Base-by-base conservation (phyloP, 306 rosid genomes). In the Ormosia emarginata region DNA sequence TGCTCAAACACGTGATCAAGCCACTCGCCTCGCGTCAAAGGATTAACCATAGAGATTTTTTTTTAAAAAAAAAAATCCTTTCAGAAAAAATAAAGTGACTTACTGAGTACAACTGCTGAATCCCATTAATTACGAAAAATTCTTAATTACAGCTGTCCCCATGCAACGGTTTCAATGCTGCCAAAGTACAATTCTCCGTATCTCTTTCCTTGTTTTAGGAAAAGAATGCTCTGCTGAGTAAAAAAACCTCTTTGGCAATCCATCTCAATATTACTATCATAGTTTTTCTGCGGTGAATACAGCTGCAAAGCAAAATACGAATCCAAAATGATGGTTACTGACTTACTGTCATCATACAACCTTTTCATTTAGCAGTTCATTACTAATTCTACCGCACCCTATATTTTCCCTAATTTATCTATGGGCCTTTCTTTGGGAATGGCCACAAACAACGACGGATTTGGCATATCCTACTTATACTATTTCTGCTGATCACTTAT, bases 1-100 rank as follows among this genome's bases (percentile, higher is more conserved):
- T 55, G 79, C 52, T 40, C 33, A 29, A 75, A 67, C 90, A 91
- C 86, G 94, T 84, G 92, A 87, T 75, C 5, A 74, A 77, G 67
- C 69, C 62, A 24, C 76, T 18, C 3, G 7, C 85, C 85, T 82
- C 90, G 65, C 84, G 89, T 43, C 40, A 30, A 61, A 43, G 32
- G 7, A 76, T 14, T 58, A 8, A 83, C 29, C 17, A 24, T 57
- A 56, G n/a, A 33, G 50, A 3, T 15, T n/a, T n/a, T n/a, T n/a
- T n/a, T n/a, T 71, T 24, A 24, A 24, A 24, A 24, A 24, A 24
- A 24, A 24, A 24, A 24, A 24, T 24, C 24, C 1, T 24, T 24
- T 24, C 24, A 24, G 24, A 24, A 24, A 24, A 24, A 24, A 24
- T 24, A 24, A 24, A 24, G 24, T 24, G 24, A 24, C 24, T 24